phyloP scores from a whole-genome alignment of 805 yeast species.

The Grigorovia transvaalensis region DNA sequence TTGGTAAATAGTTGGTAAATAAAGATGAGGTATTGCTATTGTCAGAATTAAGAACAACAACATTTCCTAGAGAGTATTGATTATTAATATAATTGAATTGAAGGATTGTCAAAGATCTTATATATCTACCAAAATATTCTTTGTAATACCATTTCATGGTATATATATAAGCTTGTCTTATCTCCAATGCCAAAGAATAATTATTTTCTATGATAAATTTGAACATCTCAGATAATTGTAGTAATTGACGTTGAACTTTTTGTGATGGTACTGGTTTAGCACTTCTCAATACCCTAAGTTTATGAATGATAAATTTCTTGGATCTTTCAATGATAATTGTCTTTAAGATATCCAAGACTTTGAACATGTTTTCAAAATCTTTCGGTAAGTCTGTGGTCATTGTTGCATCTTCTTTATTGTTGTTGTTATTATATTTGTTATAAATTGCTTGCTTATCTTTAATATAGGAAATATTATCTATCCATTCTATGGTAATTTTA shows the following conservation, averaged over 20 bases:
- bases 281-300: constrained; percentile 56
- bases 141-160: constrained; percentile 93
- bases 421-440: constrained; percentile 28
- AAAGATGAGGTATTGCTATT: constrained; percentile 16
- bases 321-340: constrained; percentile 64
- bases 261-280: constrained; percentile 61
- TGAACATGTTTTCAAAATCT: constrained; percentile 17
- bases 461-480: constrained; percentile 47
- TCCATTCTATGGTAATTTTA: constrained; percentile 52
- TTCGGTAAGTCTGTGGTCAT: constrained; percentile 10
- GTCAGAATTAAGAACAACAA: constrained; percentile 16
- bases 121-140: constrained; percentile 65
- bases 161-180: constrained; percentile 68
- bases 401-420: constrained; percentile 1
- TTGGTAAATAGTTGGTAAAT: constrained; percentile 18
- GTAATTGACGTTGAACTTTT: constrained; percentile 53
- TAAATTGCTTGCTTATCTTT: constrained; percentile 51
- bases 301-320: constrained; percentile 52
- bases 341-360: constrained; percentile 39
- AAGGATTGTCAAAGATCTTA: constrained; percentile 59
- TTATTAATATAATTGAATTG: constrained; percentile 46
- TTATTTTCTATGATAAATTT: constrained; percentile 46
- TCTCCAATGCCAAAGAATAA: constrained; percentile 55
- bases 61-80: constrained; percentile 44
- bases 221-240: constrained; percentile 52